Percentiles rank a stretch among this genome's conserved stretches.
Evolutionary conservation across 768 basidiomycete species (phyloP).

Genomic region (Pleurotus giganteus): DNA sequence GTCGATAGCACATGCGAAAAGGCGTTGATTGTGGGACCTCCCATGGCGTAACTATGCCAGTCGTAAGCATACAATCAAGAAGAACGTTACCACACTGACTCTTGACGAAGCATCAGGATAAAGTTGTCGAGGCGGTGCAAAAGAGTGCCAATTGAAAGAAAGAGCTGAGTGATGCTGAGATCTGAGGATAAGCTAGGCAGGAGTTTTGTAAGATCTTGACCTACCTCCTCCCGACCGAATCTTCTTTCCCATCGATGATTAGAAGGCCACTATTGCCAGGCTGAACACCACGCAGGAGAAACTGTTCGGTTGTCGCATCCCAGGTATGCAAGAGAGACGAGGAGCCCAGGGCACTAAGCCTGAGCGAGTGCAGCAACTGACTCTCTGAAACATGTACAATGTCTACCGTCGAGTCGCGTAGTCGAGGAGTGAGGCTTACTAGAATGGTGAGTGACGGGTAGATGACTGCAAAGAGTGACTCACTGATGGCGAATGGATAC

Average conservation of each 20-base stretch:
- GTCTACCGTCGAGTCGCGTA: conserved; percentile 35
- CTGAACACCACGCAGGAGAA: conserved; percentile 43
- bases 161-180: conserved; percentile 55
- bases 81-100: conserved; percentile 33
- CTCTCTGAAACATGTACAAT: conserved; percentile 43
- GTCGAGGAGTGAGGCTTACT: conserved; percentile 46
- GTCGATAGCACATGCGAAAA: conserved; percentile 65
- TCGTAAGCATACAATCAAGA: conserved; percentile 9
- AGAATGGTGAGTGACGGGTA: not conserved
- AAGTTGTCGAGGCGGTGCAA: conserved; percentile 65
- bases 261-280: conserved; percentile 34
- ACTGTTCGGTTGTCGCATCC: conserved; percentile 54
- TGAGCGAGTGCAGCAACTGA: conserved; percentile 53
- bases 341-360: conserved; percentile 58
- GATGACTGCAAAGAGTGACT: conserved; percentile 21
- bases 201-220: conserved; percentile 6
- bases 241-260: conserved; percentile 56
- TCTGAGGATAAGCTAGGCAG: not conserved
- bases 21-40: conserved; percentile 59
- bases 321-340: conserved; percentile 68
- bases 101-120: conserved; percentile 40
- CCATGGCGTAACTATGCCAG: conserved; percentile 37
- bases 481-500: conserved; percentile 62
- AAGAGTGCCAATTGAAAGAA: conserved; percentile 65
- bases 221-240: conserved; percentile 57